Conservation (phyloP, 1,284 basidiomycete genomes). For the Austroboletus rostrupii region DNA sequence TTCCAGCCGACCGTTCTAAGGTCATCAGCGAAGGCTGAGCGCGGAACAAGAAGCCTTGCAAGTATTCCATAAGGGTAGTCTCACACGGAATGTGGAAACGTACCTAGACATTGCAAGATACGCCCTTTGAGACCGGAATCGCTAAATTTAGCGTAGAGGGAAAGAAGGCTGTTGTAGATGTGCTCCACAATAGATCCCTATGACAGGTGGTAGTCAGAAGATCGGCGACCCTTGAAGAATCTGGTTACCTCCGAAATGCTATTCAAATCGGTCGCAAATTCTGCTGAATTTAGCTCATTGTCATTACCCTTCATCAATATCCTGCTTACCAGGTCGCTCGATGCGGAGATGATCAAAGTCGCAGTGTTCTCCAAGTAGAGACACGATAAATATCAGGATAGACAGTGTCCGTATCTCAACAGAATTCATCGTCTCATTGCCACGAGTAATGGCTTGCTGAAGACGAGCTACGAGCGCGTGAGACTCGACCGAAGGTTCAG, state of each 20-base stretch:
- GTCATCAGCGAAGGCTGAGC: conserved; percentile 89
- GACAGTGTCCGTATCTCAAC: conserved; percentile 43
- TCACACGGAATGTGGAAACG: conserved; percentile 12
- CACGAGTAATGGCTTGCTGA: conserved; percentile 47
- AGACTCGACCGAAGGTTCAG: background rate
- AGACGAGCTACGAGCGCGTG: conserved; percentile 42
- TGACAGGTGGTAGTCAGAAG: conserved; percentile 8
- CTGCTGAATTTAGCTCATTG: conserved; percentile 28
- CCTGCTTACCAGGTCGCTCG: conserved; percentile 49
- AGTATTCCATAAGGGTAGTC: conserved; percentile 1
- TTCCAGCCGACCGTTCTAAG: conserved; percentile 65
- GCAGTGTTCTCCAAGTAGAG: conserved; percentile 84
- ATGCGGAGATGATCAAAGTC: conserved; percentile 76
- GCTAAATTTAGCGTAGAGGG: conserved; percentile 61
- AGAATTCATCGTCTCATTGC: conserved; percentile 28
- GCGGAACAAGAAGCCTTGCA: conserved; percentile 82
- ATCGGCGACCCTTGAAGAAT: background rate
- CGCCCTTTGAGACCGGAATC: conserved; percentile 56
- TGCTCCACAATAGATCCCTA: conserved; percentile 77
- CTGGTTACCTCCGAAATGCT: conserved; percentile 52
- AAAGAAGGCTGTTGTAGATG: conserved; percentile 71
- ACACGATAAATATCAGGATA: conserved; percentile 77
- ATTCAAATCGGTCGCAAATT: conserved; percentile 55
- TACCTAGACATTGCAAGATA: conserved; percentile 80
- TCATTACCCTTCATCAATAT: background rate